Evolutionary conservation across 2,329 filamentous ascomycete species (phyloP).

Genomic region (Xylariaceae sp.): DNA sequence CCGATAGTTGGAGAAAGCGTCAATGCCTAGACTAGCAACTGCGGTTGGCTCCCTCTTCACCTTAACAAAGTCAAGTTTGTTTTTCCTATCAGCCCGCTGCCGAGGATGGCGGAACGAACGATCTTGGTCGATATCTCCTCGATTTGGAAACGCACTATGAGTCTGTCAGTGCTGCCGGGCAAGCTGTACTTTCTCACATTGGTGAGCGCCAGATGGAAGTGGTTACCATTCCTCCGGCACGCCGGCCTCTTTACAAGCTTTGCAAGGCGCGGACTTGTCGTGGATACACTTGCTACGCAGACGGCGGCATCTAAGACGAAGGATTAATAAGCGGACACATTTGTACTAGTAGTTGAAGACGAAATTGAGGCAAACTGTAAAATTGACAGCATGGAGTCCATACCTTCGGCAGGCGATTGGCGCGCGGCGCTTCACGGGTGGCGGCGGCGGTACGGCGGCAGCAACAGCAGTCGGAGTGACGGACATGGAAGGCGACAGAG

Average conservation of each 20-base stretch:
- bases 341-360: neutral
- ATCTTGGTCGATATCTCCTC: conserved; percentile 52
- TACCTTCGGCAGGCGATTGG: conserved; percentile 53
- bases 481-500: conserved; percentile 24
- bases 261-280: conserved; percentile 48
- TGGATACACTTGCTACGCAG: conserved; percentile 55
- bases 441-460: conserved; percentile 9
- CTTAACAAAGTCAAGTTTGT: conserved; percentile 31
- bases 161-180: conserved; percentile 7
- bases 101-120: conserved; percentile 55
- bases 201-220: neutral
- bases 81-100: conserved; percentile 44
- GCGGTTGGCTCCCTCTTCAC: conserved; percentile 29
- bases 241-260: conserved; percentile 49
- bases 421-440: conserved; percentile 45
- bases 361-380: conserved; percentile 10
- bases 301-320: conserved; percentile 46
- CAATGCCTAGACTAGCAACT: conserved; percentile 23
- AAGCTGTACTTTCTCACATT: neutral
- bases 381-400: conserved; percentile 19
- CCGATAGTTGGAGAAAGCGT: conserved; percentile 31
- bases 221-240: conserved; percentile 48
- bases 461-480: conserved; percentile 6
- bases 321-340: conserved; percentile 5
- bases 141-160: conserved; percentile 47